These are phyloP conservation scores for Pezicula radicicola DNA, from an alignment of 2,329 filamentous ascomycete species.

Conservation along the genomic window DNA sequence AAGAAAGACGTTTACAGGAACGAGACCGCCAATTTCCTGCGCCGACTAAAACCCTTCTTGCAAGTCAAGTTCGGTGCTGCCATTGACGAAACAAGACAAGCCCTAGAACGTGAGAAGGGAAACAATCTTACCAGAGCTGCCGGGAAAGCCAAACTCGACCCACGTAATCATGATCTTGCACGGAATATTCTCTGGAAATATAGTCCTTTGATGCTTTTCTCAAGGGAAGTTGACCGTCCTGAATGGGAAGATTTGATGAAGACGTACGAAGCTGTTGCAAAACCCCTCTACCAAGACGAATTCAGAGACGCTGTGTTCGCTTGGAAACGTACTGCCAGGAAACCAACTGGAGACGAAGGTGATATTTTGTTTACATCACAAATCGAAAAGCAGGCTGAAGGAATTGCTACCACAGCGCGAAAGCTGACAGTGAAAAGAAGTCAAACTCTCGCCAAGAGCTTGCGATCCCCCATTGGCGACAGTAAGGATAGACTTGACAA, in stretches of 20 bases:
- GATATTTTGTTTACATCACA: constrained; percentile 87
- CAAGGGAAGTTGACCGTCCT: constrained; percentile 75
- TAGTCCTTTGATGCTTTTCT: constrained; percentile 81
- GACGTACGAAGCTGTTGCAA: constrained; percentile 75
- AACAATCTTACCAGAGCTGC: constrained; percentile 46
- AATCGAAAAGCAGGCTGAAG: constrained; percentile 80
- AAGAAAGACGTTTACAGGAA: constrained; percentile 87
- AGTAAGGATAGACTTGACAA: constrained; percentile 51
- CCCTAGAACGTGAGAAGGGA: constrained; percentile 46
- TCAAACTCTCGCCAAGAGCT: constrained; percentile 75
- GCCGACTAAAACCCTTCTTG: constrained; percentile 79
- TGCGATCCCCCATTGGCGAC: constrained; percentile 67
- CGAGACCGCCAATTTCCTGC: constrained; percentile 74
- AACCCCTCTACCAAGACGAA: constrained; percentile 75
- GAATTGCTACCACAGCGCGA: constrained; percentile 71
- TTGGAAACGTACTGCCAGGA: constrained; percentile 79
- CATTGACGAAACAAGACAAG: constrained; percentile 65
- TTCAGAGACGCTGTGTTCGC: constrained; percentile 73
- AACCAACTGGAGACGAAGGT: constrained; percentile 71
- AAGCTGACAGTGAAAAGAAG: constrained; percentile 94
- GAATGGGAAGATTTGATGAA: constrained; percentile 81
- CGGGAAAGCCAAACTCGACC: constrained; percentile 62
- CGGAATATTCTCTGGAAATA: constrained; percentile 82
- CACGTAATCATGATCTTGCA: constrained; percentile 66
- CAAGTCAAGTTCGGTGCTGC: constrained; percentile 75